Conservation (phyloP, 371 early-diverging fungal genomes). For the Coemansia sp. region DNA sequence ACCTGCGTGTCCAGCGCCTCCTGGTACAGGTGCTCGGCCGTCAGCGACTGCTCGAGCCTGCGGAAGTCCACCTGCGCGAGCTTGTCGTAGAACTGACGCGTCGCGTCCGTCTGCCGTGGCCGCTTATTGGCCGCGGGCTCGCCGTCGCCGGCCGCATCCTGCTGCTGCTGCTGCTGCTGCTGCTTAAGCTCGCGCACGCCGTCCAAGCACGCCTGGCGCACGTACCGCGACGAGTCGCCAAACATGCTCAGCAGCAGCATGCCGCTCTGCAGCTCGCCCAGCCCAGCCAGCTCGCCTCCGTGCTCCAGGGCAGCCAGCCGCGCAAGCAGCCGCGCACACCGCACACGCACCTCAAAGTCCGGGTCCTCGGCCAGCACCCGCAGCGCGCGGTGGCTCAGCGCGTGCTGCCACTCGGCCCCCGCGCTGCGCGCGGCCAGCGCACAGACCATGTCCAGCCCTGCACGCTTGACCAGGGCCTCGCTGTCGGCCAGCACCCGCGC, state of each 20-base stretch:
- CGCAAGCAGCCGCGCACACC: conserved; percentile 30
- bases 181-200: conserved; percentile 17
- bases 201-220: conserved; percentile 35
- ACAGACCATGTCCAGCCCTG: conserved; percentile 41
- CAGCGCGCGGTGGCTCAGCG: conserved; percentile 10
- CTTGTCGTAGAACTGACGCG: conserved; percentile 12
- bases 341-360: conserved; percentile 53
- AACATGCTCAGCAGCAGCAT: conserved; percentile 39
- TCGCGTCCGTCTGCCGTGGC: background rate
- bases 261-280: conserved; percentile 11
- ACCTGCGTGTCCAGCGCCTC: conserved; percentile 57
- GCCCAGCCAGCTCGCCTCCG: background rate
- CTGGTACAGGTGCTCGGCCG: conserved; percentile 55
- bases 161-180: background rate
- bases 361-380: conserved; percentile 31
- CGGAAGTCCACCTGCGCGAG: conserved; percentile 44
- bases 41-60: conserved; percentile 22
- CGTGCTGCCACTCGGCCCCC: conserved; percentile 13
- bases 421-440: conserved; percentile 18
- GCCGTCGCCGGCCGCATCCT: background rate
- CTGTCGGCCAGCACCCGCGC: conserved; percentile 32
- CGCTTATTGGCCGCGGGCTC: background rate
- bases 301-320: background rate
- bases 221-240: conserved; percentile 47
- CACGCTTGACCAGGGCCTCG: conserved; percentile 54